phyloP scores from a whole-genome alignment of 495 filamentous ascomycete genomes.

The Hypoxylon lienhwacheense region DNA sequence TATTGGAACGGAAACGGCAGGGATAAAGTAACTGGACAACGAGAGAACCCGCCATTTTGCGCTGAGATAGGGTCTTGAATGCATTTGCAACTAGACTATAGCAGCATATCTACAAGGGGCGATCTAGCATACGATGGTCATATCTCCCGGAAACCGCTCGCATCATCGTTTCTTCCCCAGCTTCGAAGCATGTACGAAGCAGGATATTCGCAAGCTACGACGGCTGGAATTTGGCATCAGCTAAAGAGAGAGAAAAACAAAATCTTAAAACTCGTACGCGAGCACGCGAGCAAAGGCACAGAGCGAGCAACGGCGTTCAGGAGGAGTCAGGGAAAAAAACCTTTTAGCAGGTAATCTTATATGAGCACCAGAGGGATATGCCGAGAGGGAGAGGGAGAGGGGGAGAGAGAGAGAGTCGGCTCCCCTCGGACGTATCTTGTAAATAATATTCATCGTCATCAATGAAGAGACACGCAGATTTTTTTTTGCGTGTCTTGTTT shows the following conservation, averaged over 20 bases:
- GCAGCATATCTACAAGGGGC: not conserved
- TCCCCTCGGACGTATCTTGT: conserved; percentile 13
- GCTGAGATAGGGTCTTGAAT: not conserved
- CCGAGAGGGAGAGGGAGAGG: not conserved
- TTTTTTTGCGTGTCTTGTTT: conserved; percentile 12
- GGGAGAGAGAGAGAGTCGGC: not conserved
- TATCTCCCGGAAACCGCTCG: not conserved
- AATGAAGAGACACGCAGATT: conserved; percentile 15
- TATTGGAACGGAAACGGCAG: conserved; percentile 12
- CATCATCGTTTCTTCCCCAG: not conserved
- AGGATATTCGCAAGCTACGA: conserved; percentile 17
- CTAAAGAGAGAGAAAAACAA: too few species aligned
- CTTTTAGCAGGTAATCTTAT: conserved; percentile 1
- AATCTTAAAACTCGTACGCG: not conserved
- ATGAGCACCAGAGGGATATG: not conserved
- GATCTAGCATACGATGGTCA: conserved; percentile 5
- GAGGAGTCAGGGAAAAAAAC: conserved; percentile 28
- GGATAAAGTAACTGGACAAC: conserved; percentile 4
- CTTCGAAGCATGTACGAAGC: not conserved
- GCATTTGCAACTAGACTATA: conserved; percentile 5
- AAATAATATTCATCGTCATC: conserved; percentile 32
- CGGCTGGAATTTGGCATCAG: conserved; percentile 9
- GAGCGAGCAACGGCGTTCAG: conserved; percentile 29
- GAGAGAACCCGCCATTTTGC: not conserved
- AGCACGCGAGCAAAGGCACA: not conserved